These are phyloP conservation scores for Curvularia eragrostidis DNA, from an alignment of 2,329 filamentous ascomycete species.

Conservation along the genomic window DNA sequence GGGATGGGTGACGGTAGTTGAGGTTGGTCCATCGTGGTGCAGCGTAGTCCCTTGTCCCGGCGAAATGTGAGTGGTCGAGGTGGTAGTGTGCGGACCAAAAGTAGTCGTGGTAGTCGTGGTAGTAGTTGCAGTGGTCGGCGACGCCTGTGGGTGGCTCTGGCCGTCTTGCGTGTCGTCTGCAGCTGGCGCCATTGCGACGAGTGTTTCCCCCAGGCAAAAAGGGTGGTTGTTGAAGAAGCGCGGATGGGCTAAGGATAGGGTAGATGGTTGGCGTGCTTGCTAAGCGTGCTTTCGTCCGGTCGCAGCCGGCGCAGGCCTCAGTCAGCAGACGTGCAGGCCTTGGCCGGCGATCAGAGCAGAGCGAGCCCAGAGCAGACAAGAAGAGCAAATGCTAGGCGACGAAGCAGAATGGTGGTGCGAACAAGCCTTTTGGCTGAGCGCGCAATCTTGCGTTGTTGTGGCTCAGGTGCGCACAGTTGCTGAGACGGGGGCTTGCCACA, in stretches of 20 bases:
- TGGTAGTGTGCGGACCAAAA: constrained; percentile 38
- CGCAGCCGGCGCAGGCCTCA: constrained; percentile 23
- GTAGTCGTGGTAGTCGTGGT: constrained; percentile 35
- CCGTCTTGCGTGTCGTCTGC: constrained; percentile 25
- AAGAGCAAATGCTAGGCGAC: neutral
- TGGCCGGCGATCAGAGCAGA: constrained; percentile 11
- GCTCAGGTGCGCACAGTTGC: neutral
- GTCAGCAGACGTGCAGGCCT: constrained; percentile 21
- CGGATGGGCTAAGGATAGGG: constrained; percentile 11
- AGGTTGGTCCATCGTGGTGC: constrained; percentile 31
- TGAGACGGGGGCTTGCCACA: neutral
- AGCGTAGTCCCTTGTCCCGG: constrained; percentile 28
- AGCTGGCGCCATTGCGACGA: constrained; percentile 1
- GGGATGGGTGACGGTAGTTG: constrained; percentile 37
- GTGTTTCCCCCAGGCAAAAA: neutral
- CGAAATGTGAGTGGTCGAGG: constrained; percentile 31
- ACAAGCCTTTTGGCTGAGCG: neutral
- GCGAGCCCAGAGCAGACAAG: constrained; percentile 8
- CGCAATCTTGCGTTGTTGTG: neutral
- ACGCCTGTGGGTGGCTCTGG: constrained; percentile 15
- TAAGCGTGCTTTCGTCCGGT: constrained; percentile 26
- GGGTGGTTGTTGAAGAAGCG: constrained; percentile 1
- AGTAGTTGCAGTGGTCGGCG: constrained; percentile 30
- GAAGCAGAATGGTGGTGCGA: neutral
- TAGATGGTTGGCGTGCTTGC: constrained; percentile 15